A percentile compares a stretch with the other conserved stretches of the same genome.
Evolutionary conservation across 352 stramenopile species (phyloP).

Genomic region (Phytophthora idaei): DNA sequence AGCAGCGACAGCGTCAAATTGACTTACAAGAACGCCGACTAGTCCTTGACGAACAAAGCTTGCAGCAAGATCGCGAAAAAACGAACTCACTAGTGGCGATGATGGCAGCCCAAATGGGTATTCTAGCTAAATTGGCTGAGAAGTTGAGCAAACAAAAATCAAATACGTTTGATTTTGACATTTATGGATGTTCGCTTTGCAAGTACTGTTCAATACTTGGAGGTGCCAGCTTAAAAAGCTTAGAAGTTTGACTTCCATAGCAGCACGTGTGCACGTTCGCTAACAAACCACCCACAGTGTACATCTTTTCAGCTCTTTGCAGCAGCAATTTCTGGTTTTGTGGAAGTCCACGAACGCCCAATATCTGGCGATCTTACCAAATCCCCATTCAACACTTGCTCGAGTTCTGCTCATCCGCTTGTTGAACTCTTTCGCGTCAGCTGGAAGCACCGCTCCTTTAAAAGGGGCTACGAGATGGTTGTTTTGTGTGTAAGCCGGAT

Average conservation of each 20-base stretch:
- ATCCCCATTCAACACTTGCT: neutral
- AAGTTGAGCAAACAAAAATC: constrained; percentile 6
- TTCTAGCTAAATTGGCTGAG: constrained; percentile 11
- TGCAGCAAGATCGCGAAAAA: constrained; percentile 8
- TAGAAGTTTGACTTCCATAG: constrained; percentile 12
- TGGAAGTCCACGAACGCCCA: constrained; percentile 15
- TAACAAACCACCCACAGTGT: constrained; percentile 1
- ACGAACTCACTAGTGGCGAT: constrained; percentile 1
- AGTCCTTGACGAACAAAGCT: neutral
- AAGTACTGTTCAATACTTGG: constrained; percentile 4
- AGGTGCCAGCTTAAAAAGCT: neutral
- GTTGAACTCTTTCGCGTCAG: neutral
- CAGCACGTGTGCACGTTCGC: constrained; percentile 3
- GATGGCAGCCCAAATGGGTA: neutral
- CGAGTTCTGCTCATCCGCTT: neutral
- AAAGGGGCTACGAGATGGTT: neutral
- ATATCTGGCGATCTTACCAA: neutral
- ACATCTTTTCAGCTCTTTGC: constrained; percentile 12
- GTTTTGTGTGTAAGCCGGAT: neutral
- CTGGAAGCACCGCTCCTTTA: neutral
- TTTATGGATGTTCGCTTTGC: neutral
- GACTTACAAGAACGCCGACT: constrained; percentile 1
- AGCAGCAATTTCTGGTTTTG: constrained; percentile 17
- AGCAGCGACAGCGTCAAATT: neutral
- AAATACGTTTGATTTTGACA: neutral